Conservation (phyloP, 148 eudicot genomes). For the Arctostaphylos glauca region DNA sequence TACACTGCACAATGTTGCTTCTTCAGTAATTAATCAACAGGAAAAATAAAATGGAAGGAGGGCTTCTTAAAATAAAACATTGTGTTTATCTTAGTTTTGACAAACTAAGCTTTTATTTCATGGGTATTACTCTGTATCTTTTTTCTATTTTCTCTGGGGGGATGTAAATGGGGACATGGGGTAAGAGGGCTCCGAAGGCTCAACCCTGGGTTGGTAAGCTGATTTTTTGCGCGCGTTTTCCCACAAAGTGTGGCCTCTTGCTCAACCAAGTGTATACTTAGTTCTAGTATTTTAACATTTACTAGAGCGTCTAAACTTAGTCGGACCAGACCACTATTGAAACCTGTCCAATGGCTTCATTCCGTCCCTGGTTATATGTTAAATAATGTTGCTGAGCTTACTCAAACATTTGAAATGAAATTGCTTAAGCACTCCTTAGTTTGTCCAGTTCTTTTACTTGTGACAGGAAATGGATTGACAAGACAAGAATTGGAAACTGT, state of each 20-base stretch:
- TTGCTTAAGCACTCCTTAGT: background rate
- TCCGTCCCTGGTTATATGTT: background rate
- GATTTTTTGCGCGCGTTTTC: background rate
- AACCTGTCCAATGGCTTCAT: background rate
- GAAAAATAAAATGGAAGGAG: background rate
- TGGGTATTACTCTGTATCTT: background rate
- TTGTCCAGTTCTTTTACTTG: background rate
- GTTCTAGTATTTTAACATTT: background rate
- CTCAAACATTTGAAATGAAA: background rate
- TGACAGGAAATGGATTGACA: background rate
- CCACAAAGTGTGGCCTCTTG: background rate
- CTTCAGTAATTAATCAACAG: background rate
- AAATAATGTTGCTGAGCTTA: background rate
- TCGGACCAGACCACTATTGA: background rate
- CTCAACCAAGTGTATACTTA: background rate
- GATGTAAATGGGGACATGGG: background rate
- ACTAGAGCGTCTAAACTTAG: background rate
- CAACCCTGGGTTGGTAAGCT: background rate
- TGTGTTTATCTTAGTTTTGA: background rate
- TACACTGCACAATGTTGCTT: background rate
- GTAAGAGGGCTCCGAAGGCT: background rate
- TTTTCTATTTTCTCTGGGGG: background rate
- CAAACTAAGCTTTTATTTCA: background rate
- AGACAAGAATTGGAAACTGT: background rate
- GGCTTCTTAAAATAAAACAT: slow-evolving; percentile 1